Percentiles rank a stretch among this genome's conserved stretches.
phyloP scores from a whole-genome alignment of 148 eudicot genomes.

The Amaranthus cruentus region DNA sequence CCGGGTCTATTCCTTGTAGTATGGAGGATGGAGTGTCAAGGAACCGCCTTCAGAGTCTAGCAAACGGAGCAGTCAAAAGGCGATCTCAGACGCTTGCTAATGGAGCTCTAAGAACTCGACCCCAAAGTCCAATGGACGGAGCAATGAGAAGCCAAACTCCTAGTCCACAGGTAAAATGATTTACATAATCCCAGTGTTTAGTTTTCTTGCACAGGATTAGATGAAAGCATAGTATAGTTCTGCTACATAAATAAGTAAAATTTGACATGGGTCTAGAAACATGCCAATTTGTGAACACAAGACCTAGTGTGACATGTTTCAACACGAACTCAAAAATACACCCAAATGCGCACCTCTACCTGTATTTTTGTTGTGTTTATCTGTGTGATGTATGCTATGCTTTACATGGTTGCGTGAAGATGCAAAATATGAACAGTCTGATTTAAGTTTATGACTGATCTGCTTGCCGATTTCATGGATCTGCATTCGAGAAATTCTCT shows the following conservation, averaged over 20 bases:
- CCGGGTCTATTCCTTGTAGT: slow-evolving; percentile 60
- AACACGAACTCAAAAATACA: no score
- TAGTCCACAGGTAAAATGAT: slow-evolving; percentile 74
- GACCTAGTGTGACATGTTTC: no score
- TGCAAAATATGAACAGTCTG: no score
- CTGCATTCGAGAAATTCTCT: no score
- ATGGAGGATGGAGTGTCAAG: slow-evolving; percentile 33
- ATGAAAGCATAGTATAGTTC: not conserved
- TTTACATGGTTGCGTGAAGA: no score
- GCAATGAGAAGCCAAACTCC: slow-evolving; percentile 54
- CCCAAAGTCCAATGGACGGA: slow-evolving; percentile 35
- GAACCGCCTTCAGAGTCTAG: slow-evolving; percentile 67
- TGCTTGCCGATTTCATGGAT: no score
- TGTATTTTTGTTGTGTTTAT: no score
- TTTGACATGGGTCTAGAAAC: not conserved
- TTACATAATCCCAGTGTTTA: not conserved
- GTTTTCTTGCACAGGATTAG: not conserved
- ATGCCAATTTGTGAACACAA: not conserved
- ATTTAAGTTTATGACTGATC: no score
- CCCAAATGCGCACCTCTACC: no score
- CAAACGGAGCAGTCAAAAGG: slow-evolving; percentile 33
- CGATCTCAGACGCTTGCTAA: slow-evolving; percentile 53
- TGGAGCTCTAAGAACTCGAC: slow-evolving; percentile 37
- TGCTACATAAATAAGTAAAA: not conserved
- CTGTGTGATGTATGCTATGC: no score